Conservation (phyloP, 2,329 filamentous ascomycete genomes). For the Akanthomyces uredinophilus region DNA sequence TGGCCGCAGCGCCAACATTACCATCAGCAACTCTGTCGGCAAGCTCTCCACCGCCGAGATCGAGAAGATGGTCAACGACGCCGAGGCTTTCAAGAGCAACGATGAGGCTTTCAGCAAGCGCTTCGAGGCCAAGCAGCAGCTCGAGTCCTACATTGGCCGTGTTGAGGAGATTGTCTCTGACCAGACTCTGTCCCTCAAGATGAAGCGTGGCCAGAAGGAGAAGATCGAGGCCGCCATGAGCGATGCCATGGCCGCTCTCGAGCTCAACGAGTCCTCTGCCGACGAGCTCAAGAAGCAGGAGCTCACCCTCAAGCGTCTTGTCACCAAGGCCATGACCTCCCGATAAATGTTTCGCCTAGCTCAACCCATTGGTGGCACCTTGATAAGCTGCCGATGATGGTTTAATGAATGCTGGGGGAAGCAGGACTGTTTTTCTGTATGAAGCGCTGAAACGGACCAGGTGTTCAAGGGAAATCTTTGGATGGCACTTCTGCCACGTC, state of each 20-base stretch:
- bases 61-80: conserved; percentile 95
- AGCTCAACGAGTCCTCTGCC: conserved; percentile 84
- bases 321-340: conserved; percentile 97
- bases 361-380: background rate
- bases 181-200: conserved; percentile 89
- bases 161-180: conserved; percentile 99
- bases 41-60: conserved; percentile 95
- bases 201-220: conserved; percentile 99
- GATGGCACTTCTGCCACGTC: conserved; percentile 8
- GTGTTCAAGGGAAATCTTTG: conserved; percentile 15
- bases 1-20: conserved; percentile 97
- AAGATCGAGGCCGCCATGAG: conserved; percentile 97
- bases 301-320: conserved; percentile 91
- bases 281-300: conserved; percentile 99
- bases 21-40: conserved; percentile 98
- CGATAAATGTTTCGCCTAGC: conserved; percentile 54
- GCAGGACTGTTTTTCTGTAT: conserved; percentile 15
- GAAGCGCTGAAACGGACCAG: conserved; percentile 15
- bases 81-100: conserved; percentile 96
- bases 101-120: conserved; percentile 99
- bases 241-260: conserved; percentile 95
- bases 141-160: conserved; percentile 97
- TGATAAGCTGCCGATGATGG: background rate
- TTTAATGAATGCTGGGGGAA: conserved; percentile 7
- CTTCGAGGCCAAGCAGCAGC: conserved; percentile 98